Percentiles rank a stretch among this genome's conserved stretches.
phyloP scores from a whole-genome alignment of 148 eudicot species.

The Polygonum aviculare region DNA sequence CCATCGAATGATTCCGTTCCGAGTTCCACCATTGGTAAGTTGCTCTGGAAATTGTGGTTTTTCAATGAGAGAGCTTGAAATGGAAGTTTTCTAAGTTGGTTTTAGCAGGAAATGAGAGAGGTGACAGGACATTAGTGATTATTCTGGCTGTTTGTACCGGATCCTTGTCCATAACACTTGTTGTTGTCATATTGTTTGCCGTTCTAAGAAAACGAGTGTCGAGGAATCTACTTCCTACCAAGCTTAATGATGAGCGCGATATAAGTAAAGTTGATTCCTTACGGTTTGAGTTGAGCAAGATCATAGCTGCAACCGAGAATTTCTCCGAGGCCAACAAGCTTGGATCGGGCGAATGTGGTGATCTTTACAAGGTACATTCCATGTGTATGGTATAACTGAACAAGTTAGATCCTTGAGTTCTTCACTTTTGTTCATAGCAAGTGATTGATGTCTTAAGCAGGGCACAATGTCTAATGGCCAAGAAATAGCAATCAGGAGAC shows the following conservation, averaged over 20 bases:
- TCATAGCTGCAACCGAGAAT: not conserved
- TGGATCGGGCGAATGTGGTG: not conserved
- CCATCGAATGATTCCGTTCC: too few relatives aligned
- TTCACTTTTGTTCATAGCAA: not conserved
- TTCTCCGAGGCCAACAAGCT: not conserved
- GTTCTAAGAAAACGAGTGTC: not conserved
- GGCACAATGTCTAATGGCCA: constrained; percentile 17
- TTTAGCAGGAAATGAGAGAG: not conserved
- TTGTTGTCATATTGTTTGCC: not conserved
- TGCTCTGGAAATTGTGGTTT: not conserved
- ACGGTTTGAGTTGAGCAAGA: not conserved
- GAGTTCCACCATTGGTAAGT: not conserved
- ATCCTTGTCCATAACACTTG: not conserved
- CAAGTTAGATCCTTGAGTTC: not conserved
- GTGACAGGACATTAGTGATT: not conserved
- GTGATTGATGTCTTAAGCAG: constrained; percentile 4
- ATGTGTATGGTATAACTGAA: not conserved
- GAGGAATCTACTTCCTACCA: not conserved
- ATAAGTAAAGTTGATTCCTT: not conserved
- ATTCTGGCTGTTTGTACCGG: not conserved
- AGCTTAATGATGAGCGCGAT: not conserved
- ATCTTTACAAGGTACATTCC: not conserved
- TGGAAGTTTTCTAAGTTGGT: not conserved
- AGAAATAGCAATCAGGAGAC: constrained; percentile 25
- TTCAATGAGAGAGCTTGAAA: not conserved